Evolutionary conservation across 106 monocot species (phyloP).

Genomic region (Hemerocallis citrina): DNA sequence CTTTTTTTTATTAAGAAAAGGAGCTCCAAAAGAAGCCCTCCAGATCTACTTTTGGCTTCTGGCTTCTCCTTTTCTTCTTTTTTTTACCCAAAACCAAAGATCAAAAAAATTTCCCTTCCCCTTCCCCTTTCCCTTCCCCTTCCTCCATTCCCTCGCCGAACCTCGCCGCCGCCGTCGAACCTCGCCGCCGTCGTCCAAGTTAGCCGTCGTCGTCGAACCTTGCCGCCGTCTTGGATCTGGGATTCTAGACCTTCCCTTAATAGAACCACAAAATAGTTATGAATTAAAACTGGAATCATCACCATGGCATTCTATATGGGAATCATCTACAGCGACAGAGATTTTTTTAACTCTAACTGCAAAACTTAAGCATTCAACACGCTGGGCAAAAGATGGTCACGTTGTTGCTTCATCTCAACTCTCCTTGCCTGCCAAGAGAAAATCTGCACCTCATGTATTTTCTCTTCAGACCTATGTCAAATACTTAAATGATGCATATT

Average conservation of each 20-base stretch:
- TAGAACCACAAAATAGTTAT: constrained; percentile 52
- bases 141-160: too few relatives aligned
- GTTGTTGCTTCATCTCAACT: constrained; percentile 77
- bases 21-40: too few relatives aligned
- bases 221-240: constrained; percentile 63
- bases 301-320: constrained; percentile 74
- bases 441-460: constrained; percentile 42
- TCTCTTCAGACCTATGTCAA: not conserved
- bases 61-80: too few relatives aligned
- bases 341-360: constrained; percentile 59
- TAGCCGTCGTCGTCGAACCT: too few relatives aligned
- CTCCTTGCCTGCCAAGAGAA: constrained; percentile 33
- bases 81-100: too few relatives aligned
- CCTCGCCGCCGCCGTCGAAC: too few relatives aligned
- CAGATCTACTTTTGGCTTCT: too few relatives aligned
- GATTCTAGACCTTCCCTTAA: constrained; percentile 40
- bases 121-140: too few relatives aligned
- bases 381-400: constrained; percentile 78
- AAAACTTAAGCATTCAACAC: constrained; percentile 39
- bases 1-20: too few relatives aligned
- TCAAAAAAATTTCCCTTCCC: too few relatives aligned
- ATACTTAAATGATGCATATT: not conserved
- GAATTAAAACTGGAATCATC: constrained; percentile 40
- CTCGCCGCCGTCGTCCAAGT: too few relatives aligned
- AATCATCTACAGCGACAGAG: constrained; percentile 45